phyloP scores from a whole-genome alignment of 2,329 filamentous ascomycete genomes.

The Hypomyces rosellus region DNA sequence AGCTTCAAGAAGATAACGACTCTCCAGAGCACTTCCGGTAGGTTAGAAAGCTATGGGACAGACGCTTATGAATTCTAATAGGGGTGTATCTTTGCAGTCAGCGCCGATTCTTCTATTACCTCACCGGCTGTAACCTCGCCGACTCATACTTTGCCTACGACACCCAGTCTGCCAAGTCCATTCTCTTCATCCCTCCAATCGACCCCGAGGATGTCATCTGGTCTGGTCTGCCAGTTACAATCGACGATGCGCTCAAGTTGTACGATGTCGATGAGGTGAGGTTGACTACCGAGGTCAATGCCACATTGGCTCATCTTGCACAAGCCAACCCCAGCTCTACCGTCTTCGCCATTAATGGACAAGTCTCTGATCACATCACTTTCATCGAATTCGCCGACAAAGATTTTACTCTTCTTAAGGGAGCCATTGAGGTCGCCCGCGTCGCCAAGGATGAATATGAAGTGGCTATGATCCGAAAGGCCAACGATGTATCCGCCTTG shows the following conservation, averaged over 20 bases:
- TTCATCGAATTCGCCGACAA: slow-evolving; percentile 65
- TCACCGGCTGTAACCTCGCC: slow-evolving; percentile 75
- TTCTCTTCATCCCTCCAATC: slow-evolving; percentile 84
- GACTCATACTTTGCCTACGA: slow-evolving; percentile 81
- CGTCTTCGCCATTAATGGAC: slow-evolving; percentile 71
- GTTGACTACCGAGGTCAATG: slow-evolving; percentile 67
- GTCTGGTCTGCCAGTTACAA: slow-evolving; percentile 77
- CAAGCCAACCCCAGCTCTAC: slow-evolving; percentile 33
- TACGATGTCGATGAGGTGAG: slow-evolving; percentile 80
- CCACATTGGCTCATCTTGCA: slow-evolving; percentile 54
- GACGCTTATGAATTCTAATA: too few relatives aligned
- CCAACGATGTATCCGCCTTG: slow-evolving; percentile 62
- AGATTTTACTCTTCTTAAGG: slow-evolving; percentile 50
- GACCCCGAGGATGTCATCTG: slow-evolving; percentile 88
- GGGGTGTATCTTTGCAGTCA: slow-evolving; percentile 48
- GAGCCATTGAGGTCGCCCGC: slow-evolving; percentile 61
- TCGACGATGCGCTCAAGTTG: slow-evolving; percentile 64
- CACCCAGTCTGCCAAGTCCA: slow-evolving; percentile 64
- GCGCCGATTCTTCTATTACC: slow-evolving; percentile 89
- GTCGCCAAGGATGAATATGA: slow-evolving; percentile 71
- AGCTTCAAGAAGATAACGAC: slow-evolving; percentile 85
- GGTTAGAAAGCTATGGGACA: background rate
- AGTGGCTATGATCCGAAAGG: slow-evolving; percentile 64
- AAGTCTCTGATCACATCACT: slow-evolving; percentile 65
- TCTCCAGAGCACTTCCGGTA: slow-evolving; percentile 74